phyloP scores from a whole-genome alignment of 768 basidiomycete species.

The Podaxis mareebaensis region DNA sequence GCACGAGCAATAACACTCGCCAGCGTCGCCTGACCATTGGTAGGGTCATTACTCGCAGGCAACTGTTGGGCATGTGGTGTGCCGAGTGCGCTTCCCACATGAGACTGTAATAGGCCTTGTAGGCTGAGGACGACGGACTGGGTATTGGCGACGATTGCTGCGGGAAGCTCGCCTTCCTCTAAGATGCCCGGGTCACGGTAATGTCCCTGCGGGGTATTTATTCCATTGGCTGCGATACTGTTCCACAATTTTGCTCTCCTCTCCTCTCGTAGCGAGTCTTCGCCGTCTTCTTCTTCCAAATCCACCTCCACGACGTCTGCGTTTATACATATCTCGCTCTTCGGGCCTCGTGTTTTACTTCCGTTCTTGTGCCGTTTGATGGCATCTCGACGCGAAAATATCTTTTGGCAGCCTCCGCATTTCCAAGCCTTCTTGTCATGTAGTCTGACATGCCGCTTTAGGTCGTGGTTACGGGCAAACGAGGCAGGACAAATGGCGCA shows the following conservation, averaged over 20 bases:
- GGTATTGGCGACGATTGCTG: slow-evolving; percentile 45
- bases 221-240: slow-evolving; percentile 33
- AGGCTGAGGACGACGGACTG: slow-evolving; percentile 55
- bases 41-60: slow-evolving; percentile 39
- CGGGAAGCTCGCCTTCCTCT: slow-evolving; percentile 66
- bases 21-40: slow-evolving; percentile 63
- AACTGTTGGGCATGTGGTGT: slow-evolving; percentile 32
- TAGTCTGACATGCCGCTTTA: slow-evolving; percentile 73
- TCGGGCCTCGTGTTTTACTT: slow-evolving; percentile 49
- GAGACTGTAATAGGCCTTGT: slow-evolving; percentile 55
- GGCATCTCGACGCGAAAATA: slow-evolving; percentile 77
- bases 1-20: slow-evolving; percentile 75
- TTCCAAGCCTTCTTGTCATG: slow-evolving; percentile 76
- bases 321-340: slow-evolving; percentile 51
- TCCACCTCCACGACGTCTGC: slow-evolving; percentile 67
- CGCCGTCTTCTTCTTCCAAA: slow-evolving; percentile 41
- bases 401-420: slow-evolving; percentile 71
- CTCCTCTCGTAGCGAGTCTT: slow-evolving; percentile 53
- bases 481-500: slow-evolving; percentile 70
- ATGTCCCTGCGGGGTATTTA: slow-evolving; percentile 21
- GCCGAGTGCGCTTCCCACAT: slow-evolving; percentile 59
- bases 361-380: slow-evolving; percentile 77
- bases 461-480: slow-evolving; percentile 77
- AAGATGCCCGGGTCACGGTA: slow-evolving; percentile 31
- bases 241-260: slow-evolving; percentile 66